phyloP scores from a whole-genome alignment of 495 filamentous ascomycete species.

The Pyrenula massariospora region DNA sequence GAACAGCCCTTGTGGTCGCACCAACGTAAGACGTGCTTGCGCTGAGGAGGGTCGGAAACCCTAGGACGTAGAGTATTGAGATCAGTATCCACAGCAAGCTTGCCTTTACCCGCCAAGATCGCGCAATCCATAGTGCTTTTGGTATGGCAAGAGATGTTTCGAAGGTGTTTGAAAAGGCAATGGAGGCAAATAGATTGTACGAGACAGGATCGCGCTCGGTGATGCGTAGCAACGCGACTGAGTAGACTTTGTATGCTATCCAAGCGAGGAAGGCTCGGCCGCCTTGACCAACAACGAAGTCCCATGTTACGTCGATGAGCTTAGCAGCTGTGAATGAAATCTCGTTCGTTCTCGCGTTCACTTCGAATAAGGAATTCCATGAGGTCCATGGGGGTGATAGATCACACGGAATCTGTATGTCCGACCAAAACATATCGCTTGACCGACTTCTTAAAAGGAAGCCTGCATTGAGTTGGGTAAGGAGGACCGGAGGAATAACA shows the following conservation, averaged over 20 bases:
- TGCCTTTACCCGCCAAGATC: slow-evolving; percentile 4
- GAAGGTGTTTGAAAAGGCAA: neutral
- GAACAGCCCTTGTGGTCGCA: neutral
- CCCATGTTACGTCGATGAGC: slow-evolving; percentile 15
- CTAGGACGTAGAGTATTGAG: slow-evolving; percentile 10
- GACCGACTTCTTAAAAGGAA: neutral
- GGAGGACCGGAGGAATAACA: neutral
- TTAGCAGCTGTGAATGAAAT: slow-evolving; percentile 16
- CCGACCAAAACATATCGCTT: neutral
- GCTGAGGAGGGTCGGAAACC: slow-evolving; percentile 17
- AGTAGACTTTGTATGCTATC: slow-evolving; percentile 11
- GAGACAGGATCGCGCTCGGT: slow-evolving; percentile 12
- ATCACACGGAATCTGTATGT: neutral
- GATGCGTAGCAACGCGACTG: slow-evolving; percentile 7
- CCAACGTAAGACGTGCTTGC: slow-evolving; percentile 19
- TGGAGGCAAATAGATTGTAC: neutral
- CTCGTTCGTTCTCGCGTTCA: neutral
- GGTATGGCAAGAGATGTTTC: slow-evolving; percentile 1
- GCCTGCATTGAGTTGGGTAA: neutral
- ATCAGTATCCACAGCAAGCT: slow-evolving; percentile 4
- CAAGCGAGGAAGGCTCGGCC: slow-evolving; percentile 9
- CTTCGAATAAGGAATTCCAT: neutral
- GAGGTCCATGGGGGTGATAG: neutral
- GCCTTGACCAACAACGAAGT: slow-evolving; percentile 10
- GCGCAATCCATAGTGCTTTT: slow-evolving; percentile 6